Evolutionary conservation across 495 filamentous ascomycete species (phyloP), one percentile per base, ranked within the genome.

Genomic region (Tuber borchii): DNA sequence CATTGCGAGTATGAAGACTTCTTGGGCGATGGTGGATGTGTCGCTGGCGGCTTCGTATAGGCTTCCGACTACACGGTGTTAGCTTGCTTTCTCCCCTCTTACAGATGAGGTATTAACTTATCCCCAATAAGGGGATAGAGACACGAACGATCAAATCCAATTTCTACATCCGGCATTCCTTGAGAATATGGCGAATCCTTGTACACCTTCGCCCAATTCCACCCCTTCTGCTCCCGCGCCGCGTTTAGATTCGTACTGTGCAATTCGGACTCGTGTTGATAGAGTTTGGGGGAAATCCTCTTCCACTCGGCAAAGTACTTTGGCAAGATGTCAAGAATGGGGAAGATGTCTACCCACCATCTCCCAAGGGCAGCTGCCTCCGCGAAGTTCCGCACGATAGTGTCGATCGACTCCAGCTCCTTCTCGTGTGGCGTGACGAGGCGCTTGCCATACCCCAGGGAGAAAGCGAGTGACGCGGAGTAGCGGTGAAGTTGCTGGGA

Each of bases 401-500:
- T 2, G n/a, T 61, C 51, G 51, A 61, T 16, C n/a, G n/a, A 12
- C n/a, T 16, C n/a, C n/a, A 61, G 5, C n/a, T 81, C 73, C 10
- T 77, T 26, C 70, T 86, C 84, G 16, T 83, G 78, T 40, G 81
- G 83, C 20, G 74, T 81, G 42, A 82, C 75, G 20, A 87, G 72
- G 16, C 79, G 80, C 42, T 78, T 76, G 31, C 84, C 84, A 44
- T 81, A 86, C 0, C 74, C 83, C 20, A 82, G 76, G 2, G 83
- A 82, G 40, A 85, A 80, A 51, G 85, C 81, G 19, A 86, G 72
- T 46, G 81, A 81, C 16, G 82, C 71, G 16, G 84, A 73, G 65
- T 82, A 86, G 34, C 85, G 81, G 69, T 84, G 78, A 69, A 86
- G 74, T 70, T 83, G 81, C 65, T 71, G 78, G 69, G 85, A 81